Conservation (phyloP, 2,329 filamentous ascomycete genomes). For the Penicillium olsonii region DNA sequence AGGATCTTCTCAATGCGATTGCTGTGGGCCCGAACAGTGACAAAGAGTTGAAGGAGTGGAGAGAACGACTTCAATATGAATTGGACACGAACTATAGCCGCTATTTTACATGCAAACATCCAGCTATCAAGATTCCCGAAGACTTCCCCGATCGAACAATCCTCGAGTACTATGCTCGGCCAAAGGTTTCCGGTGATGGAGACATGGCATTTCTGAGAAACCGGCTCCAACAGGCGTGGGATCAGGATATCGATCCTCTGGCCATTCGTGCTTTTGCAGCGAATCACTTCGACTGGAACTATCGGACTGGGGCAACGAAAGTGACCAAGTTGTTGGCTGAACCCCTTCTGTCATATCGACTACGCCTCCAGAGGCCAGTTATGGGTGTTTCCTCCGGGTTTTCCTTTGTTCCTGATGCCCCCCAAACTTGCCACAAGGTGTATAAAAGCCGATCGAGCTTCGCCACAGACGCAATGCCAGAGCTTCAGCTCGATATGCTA, state of each 20-base stretch:
- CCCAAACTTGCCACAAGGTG: constrained; percentile 63
- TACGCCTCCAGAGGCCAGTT: constrained; percentile 40
- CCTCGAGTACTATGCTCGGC: constrained; percentile 83
- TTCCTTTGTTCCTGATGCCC: constrained; percentile 46
- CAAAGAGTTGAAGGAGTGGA: constrained; percentile 63
- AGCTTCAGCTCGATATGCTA: constrained; percentile 76
- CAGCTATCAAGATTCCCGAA: constrained; percentile 72
- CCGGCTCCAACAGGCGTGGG: constrained; percentile 58
- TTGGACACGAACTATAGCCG: constrained; percentile 80
- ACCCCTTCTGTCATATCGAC: constrained; percentile 68
- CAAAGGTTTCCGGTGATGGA: constrained; percentile 69
- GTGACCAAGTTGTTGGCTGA: constrained; percentile 80
- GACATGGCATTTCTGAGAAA: constrained; percentile 58
- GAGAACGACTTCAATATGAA: constrained; percentile 70
- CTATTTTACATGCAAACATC: constrained; percentile 76
- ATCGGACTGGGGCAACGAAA: constrained; percentile 75
- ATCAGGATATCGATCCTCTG: constrained; percentile 63
- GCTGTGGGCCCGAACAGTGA: constrained; percentile 46
- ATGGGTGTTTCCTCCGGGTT: constrained; percentile 31
- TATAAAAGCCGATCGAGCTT: constrained; percentile 69
- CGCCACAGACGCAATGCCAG: constrained; percentile 72
- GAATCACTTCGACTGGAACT: constrained; percentile 85
- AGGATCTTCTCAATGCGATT: constrained; percentile 65
- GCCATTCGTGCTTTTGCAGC: constrained; percentile 72
- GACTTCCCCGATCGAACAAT: constrained; percentile 79